Evolutionary conservation across 176 grass and related monocot genomes (phyloP).

Genomic region (Metroxylon sagu): DNA sequence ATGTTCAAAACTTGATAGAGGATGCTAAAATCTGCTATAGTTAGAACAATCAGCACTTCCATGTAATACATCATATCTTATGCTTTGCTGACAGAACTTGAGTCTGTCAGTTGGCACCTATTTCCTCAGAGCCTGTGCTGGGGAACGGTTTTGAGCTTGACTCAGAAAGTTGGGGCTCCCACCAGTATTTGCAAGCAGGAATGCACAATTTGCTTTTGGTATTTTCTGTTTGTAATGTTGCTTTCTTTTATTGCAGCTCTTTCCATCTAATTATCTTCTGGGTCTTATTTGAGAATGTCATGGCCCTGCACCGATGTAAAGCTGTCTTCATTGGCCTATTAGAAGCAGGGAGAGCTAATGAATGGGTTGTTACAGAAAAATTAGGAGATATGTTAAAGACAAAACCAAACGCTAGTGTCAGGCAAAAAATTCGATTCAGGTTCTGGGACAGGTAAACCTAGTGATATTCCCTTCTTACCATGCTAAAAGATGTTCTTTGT

Average conservation of each 20-base stretch:
- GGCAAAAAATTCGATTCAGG: not conserved
- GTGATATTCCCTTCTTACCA: not conserved
- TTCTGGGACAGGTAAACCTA: constrained; percentile 10
- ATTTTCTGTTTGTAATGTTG: too few species aligned
- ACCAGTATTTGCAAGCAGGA: too few species aligned
- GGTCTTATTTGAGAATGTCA: constrained; percentile 19
- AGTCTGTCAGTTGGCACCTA: too few species aligned
- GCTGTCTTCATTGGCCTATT: constrained; percentile 11
- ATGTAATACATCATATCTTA: too few species aligned
- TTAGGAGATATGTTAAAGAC: constrained; percentile 2
- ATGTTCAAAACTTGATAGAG: too few species aligned
- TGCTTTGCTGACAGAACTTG: too few species aligned
- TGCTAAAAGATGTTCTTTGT: not conserved
- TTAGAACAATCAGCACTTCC: too few species aligned
- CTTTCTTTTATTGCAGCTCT: not conserved
- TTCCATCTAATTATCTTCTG: constrained; percentile 7
- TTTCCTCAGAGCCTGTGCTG: too few species aligned
- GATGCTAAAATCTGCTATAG: too few species aligned
- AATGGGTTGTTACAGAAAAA: constrained; percentile 17
- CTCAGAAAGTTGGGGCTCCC: too few species aligned
- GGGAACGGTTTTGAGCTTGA: too few species aligned
- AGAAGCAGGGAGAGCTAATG: constrained; percentile 11
- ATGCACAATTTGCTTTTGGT: too few species aligned
- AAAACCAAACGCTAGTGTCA: not conserved
- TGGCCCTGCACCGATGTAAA: constrained; percentile 12